Evolutionary conservation across 2,329 filamentous ascomycete genomes (phyloP).

Genomic region (Chrysosphaeria jannelii): DNA sequence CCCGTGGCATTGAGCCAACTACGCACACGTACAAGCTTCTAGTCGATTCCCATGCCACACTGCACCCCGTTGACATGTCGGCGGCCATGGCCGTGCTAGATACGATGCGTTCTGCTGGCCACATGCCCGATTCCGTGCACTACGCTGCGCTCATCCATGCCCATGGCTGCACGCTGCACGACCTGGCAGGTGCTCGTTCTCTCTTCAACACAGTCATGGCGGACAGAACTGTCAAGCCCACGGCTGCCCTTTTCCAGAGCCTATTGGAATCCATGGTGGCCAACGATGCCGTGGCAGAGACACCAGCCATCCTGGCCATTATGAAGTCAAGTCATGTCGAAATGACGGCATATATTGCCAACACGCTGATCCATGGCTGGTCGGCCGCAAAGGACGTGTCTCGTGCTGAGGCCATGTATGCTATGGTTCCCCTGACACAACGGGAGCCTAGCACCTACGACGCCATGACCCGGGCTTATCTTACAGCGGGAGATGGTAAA

Average conservation of each 20-base stretch:
- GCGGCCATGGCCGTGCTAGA: slow-evolving; percentile 64
- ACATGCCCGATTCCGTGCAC: slow-evolving; percentile 69
- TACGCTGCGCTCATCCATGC: slow-evolving; percentile 90
- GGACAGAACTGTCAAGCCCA: slow-evolving; percentile 33
- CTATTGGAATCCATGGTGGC: slow-evolving; percentile 94
- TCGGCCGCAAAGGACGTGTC: slow-evolving; percentile 52
- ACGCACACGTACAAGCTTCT: slow-evolving; percentile 94
- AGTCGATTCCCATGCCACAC: slow-evolving; percentile 77
- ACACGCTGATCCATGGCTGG: slow-evolving; percentile 95
- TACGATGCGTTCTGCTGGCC: slow-evolving; percentile 42
- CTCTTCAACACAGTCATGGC: slow-evolving; percentile 59
- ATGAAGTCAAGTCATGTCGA: slow-evolving; percentile 51
- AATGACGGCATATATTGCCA: slow-evolving; percentile 92
- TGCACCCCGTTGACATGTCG: slow-evolving; percentile 69
- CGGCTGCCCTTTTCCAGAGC: slow-evolving; percentile 79
- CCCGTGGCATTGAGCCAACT: slow-evolving; percentile 63
- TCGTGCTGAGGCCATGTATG: slow-evolving; percentile 54
- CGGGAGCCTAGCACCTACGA: slow-evolving; percentile 96
- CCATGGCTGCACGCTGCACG: slow-evolving; percentile 76
- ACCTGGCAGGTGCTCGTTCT: slow-evolving; percentile 53
- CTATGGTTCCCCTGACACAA: slow-evolving; percentile 42
- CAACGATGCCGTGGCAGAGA: slow-evolving; percentile 58
- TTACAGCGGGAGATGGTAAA: slow-evolving; percentile 53
- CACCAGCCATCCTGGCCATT: slow-evolving; percentile 38
- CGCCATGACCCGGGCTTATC: slow-evolving; percentile 83